phyloP scores from a whole-genome alignment of 2,329 filamentous ascomycete species.

The Didymella arachidicola region DNA sequence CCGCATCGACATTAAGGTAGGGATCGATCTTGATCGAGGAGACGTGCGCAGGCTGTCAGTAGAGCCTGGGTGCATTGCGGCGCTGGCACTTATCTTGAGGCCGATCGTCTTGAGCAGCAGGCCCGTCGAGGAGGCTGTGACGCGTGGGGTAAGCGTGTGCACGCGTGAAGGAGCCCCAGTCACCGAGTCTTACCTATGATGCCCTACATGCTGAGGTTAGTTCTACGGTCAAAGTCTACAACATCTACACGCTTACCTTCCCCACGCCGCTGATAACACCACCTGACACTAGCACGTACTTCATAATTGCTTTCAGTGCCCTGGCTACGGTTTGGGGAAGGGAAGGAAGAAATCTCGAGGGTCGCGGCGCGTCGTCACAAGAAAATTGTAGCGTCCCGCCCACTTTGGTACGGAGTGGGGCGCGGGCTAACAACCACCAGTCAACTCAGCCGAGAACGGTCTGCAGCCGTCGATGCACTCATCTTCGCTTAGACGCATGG shows the following conservation, averaged over 20 bases:
- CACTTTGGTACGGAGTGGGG: slow-evolving; percentile 18
- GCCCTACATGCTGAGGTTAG: slow-evolving; percentile 56
- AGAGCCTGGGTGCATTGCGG: slow-evolving; percentile 21
- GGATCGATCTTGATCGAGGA: slow-evolving; percentile 75
- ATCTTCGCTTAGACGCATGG: slow-evolving; percentile 29
- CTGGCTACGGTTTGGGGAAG: slow-evolving; percentile 51
- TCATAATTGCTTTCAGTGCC: slow-evolving; percentile 66
- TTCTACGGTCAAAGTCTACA: slow-evolving; percentile 23
- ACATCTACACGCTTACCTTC: slow-evolving; percentile 54
- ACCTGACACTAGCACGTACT: slow-evolving; percentile 82
- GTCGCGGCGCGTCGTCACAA: slow-evolving; percentile 37
- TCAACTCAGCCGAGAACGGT: slow-evolving; percentile 17
- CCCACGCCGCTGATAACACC: slow-evolving; percentile 58
- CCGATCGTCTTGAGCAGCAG: slow-evolving; percentile 81
- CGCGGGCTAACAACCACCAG: slow-evolving; percentile 7
- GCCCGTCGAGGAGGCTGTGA: slow-evolving; percentile 72
- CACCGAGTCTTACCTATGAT: slow-evolving; percentile 65
- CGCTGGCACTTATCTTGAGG: slow-evolving; percentile 69
- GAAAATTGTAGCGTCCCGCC: slow-evolving; percentile 41
- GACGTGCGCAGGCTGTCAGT: slow-evolving; percentile 59
- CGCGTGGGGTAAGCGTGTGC: slow-evolving; percentile 38
- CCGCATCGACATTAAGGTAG: slow-evolving; percentile 80
- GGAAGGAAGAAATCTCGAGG: slow-evolving; percentile 51
- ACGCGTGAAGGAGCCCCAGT: not conserved
- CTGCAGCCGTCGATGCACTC: slow-evolving; percentile 11